Base-by-base conservation (phyloP, 495 filamentous ascomycete species). In the Neurospora sp. region DNA sequence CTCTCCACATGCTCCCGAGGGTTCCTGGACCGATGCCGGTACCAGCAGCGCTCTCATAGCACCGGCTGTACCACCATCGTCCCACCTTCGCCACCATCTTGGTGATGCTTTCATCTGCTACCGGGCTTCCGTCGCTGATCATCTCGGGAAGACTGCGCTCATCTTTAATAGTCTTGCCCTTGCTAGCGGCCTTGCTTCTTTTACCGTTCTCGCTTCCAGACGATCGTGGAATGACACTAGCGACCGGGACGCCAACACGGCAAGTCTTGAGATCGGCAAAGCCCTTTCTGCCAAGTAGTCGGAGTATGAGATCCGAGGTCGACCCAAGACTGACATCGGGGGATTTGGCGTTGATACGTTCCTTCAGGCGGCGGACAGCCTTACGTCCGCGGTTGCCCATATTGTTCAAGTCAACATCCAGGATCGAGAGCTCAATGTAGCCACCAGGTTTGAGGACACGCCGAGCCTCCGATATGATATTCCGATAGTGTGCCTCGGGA, bases 11-110 rank as follows among this genome's bases (percentile, higher is more conserved):
- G 79, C 92, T 95, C 14, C 71, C 77, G 74, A 81, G 79, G 71
- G 87, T 86, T 38, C 85, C 87, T 3, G 75, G 40, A 37, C 87
- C 84, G 2, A 86, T 83, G 35, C 87, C 82, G 18, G 91, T 84
- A 9, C 87, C 84, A 27, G 87, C 87, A 8, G 81, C 79, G 66
- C 81, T 86, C 84, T 98, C 96, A 80, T 98, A 98, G 85, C 94
- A 97, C 70, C 91, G 87, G 5, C 88, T 91, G 81, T 97, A 98
- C 96, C 96, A 98, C 94, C 94, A 99, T 46, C 96, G 86, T 18
- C 96, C 96, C 9, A 99, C 95, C 74, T 89, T 91, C 23, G 94
- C 90, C 23, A 98, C 94, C 85, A 97, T 96, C 78, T 93, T 94
- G 5, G 93, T 92, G 77, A 98, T 96, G 71, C 88, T 90, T 76